phyloP scores from a whole-genome alignment of 2,329 filamentous ascomycete species.

The Annulohypoxylon truncatum region DNA sequence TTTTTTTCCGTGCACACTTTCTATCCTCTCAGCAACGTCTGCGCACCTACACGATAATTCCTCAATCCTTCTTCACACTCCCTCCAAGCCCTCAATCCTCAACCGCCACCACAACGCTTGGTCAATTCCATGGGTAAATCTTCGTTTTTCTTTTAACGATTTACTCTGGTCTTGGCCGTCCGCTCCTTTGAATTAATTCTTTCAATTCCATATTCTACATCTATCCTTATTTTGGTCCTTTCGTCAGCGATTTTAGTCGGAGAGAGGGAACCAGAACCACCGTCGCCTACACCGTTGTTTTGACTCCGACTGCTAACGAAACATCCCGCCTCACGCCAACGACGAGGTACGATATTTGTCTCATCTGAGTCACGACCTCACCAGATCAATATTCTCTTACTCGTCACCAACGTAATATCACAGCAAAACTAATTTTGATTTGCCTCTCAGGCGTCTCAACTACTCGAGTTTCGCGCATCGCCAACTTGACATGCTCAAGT shows the following conservation, averaged over 20 bases:
- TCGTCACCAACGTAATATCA: not conserved
- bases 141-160: conserved; percentile 51
- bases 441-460: conserved; percentile 27
- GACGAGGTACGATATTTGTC: conserved; percentile 30
- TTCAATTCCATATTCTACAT: conserved; percentile 45
- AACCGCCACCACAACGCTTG: conserved; percentile 56
- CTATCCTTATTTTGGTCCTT: conserved; percentile 46
- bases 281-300: conserved; percentile 23
- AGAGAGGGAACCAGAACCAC: conserved; percentile 36
- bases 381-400: not conserved
- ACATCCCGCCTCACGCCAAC: conserved; percentile 14
- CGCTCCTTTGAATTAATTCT: conserved; percentile 61
- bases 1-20: conserved; percentile 43
- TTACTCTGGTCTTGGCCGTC: conserved; percentile 71
- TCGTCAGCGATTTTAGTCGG: conserved; percentile 34
- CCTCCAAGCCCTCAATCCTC: conserved; percentile 47
- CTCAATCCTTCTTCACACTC: conserved; percentile 40
- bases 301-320: conserved; percentile 7
- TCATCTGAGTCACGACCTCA: not conserved
- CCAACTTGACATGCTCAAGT: conserved; percentile 38
- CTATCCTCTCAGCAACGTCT: conserved; percentile 27
- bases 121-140: conserved; percentile 68
- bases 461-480: conserved; percentile 27
- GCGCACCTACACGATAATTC: conserved; percentile 27
- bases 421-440: conserved; percentile 15